Base-by-base conservation (phyloP, 108 stramenopile genomes). In the Cyclotella atomus region DNA sequence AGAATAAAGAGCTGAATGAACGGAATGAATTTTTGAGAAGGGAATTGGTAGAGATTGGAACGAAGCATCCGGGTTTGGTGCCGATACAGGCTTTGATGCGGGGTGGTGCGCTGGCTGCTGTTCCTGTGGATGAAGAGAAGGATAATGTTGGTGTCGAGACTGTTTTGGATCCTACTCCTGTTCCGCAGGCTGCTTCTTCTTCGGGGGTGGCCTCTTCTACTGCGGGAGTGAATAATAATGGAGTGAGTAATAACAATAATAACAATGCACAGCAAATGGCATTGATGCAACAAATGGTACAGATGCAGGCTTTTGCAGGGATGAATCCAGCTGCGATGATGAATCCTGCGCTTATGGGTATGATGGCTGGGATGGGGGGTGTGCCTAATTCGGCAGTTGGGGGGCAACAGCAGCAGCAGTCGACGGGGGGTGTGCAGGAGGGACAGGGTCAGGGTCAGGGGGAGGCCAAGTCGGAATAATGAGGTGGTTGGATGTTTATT, bases 1-100 rank as follows among this genome's bases (percentile, higher is more conserved):
- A 96, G 52, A 94, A 95, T 70, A 91, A 91, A 76, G 89, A 93
- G 15, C 70, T 95, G 68, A 91, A 90, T 75, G 89, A 89, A 29
- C 41, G 91, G 35, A 93, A 95, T 70, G 92, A 93, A 34, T 29
- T 44, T 0, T 69, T 95, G 65, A 68, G 90, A 54, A 59, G 85
- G n/a, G 82, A 90, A 44, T 72, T 95, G 30, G 77, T 91, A 70
- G 93, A 92, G 47, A 86, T 95, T 68, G 91, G 88, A 35, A 84
- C 82, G 50, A 92, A 92, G 79, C 89, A 94, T 70, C 93, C 90
- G 0, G 88, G 86, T 28, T 59, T 88, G 24, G 93, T 89, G 34
- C 86, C 89, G 28, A 68, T 92, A 28, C 87, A 92, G 53, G 87
- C 89, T 20, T 85, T 92, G 49, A 83, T 89, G 70, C 71, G 75